Conservation (phyloP, 352 stramenopile species). For the Pseudoperonospora humuli region DNA sequence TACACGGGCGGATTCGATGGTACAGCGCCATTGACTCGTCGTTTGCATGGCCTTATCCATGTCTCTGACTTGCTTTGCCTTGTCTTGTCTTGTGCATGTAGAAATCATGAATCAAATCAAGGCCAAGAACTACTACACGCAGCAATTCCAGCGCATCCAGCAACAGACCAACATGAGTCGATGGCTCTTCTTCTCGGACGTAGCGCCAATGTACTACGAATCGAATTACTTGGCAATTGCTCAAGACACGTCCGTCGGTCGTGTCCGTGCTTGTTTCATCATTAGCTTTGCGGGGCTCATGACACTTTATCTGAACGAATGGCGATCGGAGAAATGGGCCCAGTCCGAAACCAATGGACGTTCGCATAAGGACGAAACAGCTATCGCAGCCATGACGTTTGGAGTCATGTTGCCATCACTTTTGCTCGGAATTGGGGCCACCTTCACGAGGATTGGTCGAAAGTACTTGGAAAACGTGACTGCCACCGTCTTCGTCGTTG, state of each 20-base stretch:
- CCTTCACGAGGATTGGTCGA: slow-evolving; percentile 38
- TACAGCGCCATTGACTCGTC: slow-evolving; percentile 1
- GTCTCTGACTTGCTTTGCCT: not conserved
- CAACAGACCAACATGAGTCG: slow-evolving; percentile 63
- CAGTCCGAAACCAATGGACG: slow-evolving; percentile 21
- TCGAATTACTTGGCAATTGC: slow-evolving; percentile 50
- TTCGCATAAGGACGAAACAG: slow-evolving; percentile 31
- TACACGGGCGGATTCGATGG: slow-evolving; percentile 55
- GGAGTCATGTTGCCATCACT: slow-evolving; percentile 50
- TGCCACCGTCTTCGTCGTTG: slow-evolving; percentile 47
- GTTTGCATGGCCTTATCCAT: not conserved
- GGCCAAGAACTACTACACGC: slow-evolving; percentile 67
- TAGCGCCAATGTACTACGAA: slow-evolving; percentile 52
- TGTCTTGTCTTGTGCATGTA: slow-evolving; percentile 8
- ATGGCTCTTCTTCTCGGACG: slow-evolving; percentile 53
- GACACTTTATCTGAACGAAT: slow-evolving; percentile 52
- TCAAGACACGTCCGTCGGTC: slow-evolving; percentile 37
- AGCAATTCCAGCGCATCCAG: slow-evolving; percentile 76
- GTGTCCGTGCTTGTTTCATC: slow-evolving; percentile 54
- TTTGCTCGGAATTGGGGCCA: slow-evolving; percentile 41
- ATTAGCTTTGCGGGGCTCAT: slow-evolving; percentile 51
- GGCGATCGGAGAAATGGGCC: slow-evolving; percentile 34
- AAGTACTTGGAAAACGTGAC: slow-evolving; percentile 61
- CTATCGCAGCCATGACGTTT: slow-evolving; percentile 50
- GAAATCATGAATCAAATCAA: slow-evolving; percentile 79